phyloP scores from a whole-genome alignment of 75 land plant genomes.

The Adiantum capillusveneris region DNA sequence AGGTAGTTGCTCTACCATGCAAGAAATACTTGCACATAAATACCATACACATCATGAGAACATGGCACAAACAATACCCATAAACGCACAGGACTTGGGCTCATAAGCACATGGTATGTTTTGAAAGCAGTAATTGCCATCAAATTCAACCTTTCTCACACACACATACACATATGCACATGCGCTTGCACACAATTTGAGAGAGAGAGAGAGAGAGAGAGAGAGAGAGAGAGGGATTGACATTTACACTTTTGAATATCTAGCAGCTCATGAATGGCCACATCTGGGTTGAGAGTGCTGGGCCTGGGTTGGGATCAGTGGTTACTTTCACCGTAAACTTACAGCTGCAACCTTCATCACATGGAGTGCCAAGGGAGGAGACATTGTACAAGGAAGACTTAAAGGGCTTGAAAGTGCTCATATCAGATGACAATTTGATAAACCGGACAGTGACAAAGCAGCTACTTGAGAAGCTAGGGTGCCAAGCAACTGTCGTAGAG shows the following conservation, averaged over 20 bases:
- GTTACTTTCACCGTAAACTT: conserved; percentile 58
- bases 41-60: too few species aligned
- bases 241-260: neutral
- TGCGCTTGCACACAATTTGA: too few species aligned
- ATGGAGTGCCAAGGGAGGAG: conserved; percentile 12
- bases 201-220: too few species aligned
- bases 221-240: neutral
- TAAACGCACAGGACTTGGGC: too few species aligned
- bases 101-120: too few species aligned
- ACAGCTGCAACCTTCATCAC: conserved; percentile 32
- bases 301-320: conserved; percentile 14
- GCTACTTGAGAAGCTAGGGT: conserved; percentile 67
- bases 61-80: too few species aligned
- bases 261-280: conserved; percentile 89
- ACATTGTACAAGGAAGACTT: conserved; percentile 25
- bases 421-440: conserved; percentile 62
- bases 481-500: conserved; percentile 60
- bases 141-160: too few species aligned
- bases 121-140: too few species aligned
- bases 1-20: too few species aligned
- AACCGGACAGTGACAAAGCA: conserved; percentile 68
- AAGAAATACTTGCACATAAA: too few species aligned
- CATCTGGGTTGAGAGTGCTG: conserved; percentile 52
- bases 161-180: too few species aligned
- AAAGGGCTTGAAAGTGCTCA: conserved; percentile 52